Percentiles rank a stretch among this genome's conserved stretches.
These are phyloP conservation scores for Exsudoporus floridanus DNA, from an alignment of 1,284 basidiomycete species.

Conservation along the genomic window DNA sequence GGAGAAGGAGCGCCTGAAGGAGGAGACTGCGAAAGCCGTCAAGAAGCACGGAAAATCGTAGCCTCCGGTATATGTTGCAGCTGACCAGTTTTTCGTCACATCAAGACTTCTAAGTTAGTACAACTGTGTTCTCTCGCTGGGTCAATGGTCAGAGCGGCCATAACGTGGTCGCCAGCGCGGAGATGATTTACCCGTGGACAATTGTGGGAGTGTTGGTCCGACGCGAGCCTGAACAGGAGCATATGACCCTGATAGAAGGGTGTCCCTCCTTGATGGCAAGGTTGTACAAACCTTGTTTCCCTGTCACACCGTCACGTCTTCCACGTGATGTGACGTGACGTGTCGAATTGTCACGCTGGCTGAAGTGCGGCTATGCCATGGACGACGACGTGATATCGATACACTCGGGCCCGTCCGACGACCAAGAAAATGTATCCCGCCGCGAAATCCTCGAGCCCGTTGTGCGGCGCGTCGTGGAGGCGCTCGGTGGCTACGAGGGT, in stretches of 20 bases:
- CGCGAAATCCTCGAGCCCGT: slow-evolving; percentile 62
- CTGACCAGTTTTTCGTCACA: slow-evolving; percentile 2
- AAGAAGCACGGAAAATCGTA: slow-evolving; percentile 40
- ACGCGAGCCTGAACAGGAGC: slow-evolving; percentile 8
- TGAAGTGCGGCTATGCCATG: slow-evolving; percentile 15
- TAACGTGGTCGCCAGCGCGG: slow-evolving; percentile 3
- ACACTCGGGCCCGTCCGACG: slow-evolving; percentile 37
- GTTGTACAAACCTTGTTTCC: not conserved
- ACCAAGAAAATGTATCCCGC: slow-evolving; percentile 28
- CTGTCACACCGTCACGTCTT: not conserved
- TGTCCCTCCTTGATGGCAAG: not conserved
- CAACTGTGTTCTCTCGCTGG: slow-evolving; percentile 3
- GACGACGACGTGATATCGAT: slow-evolving; percentile 39
- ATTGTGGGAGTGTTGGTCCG: slow-evolving; percentile 2
- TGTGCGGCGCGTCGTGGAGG: slow-evolving; percentile 70
- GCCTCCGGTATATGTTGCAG: slow-evolving; percentile 1
- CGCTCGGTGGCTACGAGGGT: slow-evolving; percentile 70
- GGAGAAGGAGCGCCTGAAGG: slow-evolving; percentile 57
- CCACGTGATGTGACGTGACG: slow-evolving; percentile 34
- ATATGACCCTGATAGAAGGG: slow-evolving; percentile 6
- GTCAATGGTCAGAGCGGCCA: not conserved
- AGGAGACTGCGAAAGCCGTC: slow-evolving; percentile 41
- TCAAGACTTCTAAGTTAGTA: not conserved
- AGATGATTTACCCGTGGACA: slow-evolving; percentile 18
- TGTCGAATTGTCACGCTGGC: slow-evolving; percentile 19